Base-by-base conservation (phyloP, 1,139 yeast genomes). In the Geotrichum cucujoidarum region DNA sequence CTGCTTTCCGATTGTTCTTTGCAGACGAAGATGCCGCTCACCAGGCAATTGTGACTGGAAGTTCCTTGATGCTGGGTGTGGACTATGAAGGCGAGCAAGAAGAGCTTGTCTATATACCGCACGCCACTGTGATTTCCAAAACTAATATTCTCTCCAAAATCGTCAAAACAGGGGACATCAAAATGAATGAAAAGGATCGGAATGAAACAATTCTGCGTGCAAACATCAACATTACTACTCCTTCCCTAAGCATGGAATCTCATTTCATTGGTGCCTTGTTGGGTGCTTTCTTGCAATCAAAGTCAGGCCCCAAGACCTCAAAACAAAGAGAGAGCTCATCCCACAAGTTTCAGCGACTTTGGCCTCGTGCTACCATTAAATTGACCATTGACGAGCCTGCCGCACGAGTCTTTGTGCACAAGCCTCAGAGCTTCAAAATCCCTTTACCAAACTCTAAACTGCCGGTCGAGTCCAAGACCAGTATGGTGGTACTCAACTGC, bases 361-460 rank as follows among this genome's bases (percentile, higher is more conserved):
- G 64, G 53, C 73, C 73, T 1, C 54, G 60, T 29, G 60, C 69
- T 4, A 57, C 60, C 24, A 47, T 69, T 36, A 63, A 63, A 44
- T 53, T 70, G 35, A 61, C 64, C 5, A 58, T 70, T 14, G 67
- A 64, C 42, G 72, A 70, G 43, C 71, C 72, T 0, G 69, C 71
- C 2, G 60, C 68, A 0, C 56, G 73, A 31, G 49, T 69, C 22
- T 52, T 62, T 4, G 53, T 63, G 14, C 53, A 55, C 8, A 49
- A 60, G 20, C 44, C 54, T 8, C 20, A 42, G 32, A 40, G 38
- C 21, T 25, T 43, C 13, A 29, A 17, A 8, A 8, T 34, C n/a
- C 40, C 48, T 2, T 29, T 43, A n/a, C 45, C 44, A 4, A 24
- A 42, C 8, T 41, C 48, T n/a, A 36, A 41, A 10, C 21, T 32